Base-by-base conservation (phyloP, 257 asterid species). In the Scutellaria baicalensis region DNA sequence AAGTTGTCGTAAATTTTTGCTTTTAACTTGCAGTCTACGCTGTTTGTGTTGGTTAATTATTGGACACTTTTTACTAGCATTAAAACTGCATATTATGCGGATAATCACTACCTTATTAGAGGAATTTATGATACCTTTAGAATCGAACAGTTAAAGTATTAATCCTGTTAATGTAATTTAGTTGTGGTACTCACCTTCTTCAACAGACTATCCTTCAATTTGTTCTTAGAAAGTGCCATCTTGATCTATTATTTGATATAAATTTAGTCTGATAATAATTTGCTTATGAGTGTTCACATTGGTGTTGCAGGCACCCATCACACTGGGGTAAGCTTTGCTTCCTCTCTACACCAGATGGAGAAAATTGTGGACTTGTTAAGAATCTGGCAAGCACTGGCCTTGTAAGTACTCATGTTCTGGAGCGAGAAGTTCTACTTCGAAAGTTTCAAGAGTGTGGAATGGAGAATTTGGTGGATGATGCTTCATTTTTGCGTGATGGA, bases 291-390 rank as follows among this genome's bases (percentile, higher is more conserved):
- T 70, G 38, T 73, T 73, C n/a, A 70, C 62, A 65, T 63, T 66
- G 58, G 55, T 73, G 52, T 21, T 84, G 76, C 89, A 93, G 97
- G 38, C 96, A 94, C 73, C 97, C 95, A 66, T 94, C 99, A 55
- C 97, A 94, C 76, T 91, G 97, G 99, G 99, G 97, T 60, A 91
- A 83, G 86, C 71, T 94, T 21, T 94, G 99, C 81, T 89, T 79
- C 79, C 95, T 94, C 75, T 91, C 99, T 6, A 94, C 97, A 6
- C 91, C 99, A 5, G 97, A 94, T 64, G 99, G 99, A 72, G 99
- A 94, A 84, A 94, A 91, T 72, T 91, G 97, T 81, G 99, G 99
- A 63, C 85, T 94, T 48, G 97, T 94, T 12, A 91, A 94, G 80
- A 94, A 94, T 82, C 81, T 94, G 70, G 95, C 97, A 14, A 82